Evolutionary conservation across 495 filamentous ascomycete genomes (phyloP), one percentile per base, ranked within the genome.

Genomic region (Aspergillus mulundensis): DNA sequence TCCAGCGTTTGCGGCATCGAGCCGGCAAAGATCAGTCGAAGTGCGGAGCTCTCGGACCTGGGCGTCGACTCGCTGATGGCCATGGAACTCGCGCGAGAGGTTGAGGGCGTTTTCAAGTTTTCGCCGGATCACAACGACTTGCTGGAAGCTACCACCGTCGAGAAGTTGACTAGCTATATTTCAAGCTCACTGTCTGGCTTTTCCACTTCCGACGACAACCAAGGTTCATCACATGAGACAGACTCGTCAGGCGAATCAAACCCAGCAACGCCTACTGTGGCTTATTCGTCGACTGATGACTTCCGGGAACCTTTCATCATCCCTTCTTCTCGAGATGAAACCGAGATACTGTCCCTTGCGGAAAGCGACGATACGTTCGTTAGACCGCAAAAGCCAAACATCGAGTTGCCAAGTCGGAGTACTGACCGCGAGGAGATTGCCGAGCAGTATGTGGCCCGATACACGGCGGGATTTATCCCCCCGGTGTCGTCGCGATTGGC

Each of bases 31-130:
- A 76, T 82, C 16, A 53, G 61, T 6, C 30, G 51, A 19, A 64
- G 73, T 18, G 58, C 57, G 0, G 61, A 70, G 1, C 64, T 81
- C n/a, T 70, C 68, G 0, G 74, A 81, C 7, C 16, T 81, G 10
- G 79, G 81, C 1, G 78, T 84, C 18, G 81, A 84, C 52, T 84
- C 79, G 0, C 64, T 84, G 0, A 69, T 80, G 60, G 72, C 72
- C 3, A 78, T 80, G 77, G 81, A 84, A 59, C 50, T 83, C 52
- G 74, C 67, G 1, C 64, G 63, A 1, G 79, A 84, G 50, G 54
- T 83, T 7, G 75, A 84, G 46, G 40, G 23, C 0, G 55, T 41
- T 0, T 79, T 82, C 61, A 73, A 78, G 32, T 62, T 60, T 50
- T 65, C 64, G 1, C 55, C 78, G 0, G 45, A 59, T 11, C 49